Evolutionary conservation across 805 yeast genomes (phyloP), one percentile per base, ranked within the genome.

Genomic region (Metschnikowia matae): DNA sequence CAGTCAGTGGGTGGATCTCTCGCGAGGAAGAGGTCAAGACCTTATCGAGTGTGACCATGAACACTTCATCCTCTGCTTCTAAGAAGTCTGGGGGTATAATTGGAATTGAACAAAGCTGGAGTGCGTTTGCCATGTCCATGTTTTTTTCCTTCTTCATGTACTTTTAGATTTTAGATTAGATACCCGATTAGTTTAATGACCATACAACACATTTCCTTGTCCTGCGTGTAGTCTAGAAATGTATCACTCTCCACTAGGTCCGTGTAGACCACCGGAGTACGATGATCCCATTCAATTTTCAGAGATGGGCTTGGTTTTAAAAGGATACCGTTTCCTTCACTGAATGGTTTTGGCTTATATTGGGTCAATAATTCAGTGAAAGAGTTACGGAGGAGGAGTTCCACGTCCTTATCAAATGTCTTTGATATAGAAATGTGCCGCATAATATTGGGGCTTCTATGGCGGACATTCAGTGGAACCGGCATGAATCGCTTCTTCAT

Each of bases 1-100:
- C 73, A 48, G 59, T 85, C 10, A 60, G 66, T 46, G 44, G 59
- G 1, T 77, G 87, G 81, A 66, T 83, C 41, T 58, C 74, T 1
- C 68, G 73, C 7, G 74, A 70, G 15, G 64, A 58, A 21, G 66
- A 62, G 18, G 52, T 58, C 21, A 61, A 62, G 48, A 32, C 57
- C 15, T 61, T 66, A 50, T 58, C 64, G 7, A 66, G 72, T 38
- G 67, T 65, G 35, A 54, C 62, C 23, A 49, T 52, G 48, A 55
- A 54, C 40, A 58, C 67, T 13, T 53, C 64, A 18, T 44, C 59
- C 18, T 15, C 55, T 14, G 44, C 61, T 18, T 60, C 69, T 31
- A 68, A 64, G 54, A 62, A 60, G 53, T 56, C 62, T 14, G 61
- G 46, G 32, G 68, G 59, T 3, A 40, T 48, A 18, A 46, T 44